Conservation (phyloP, 108 stramenopile genomes). For the Cyclostephanos tholiformis region DNA sequence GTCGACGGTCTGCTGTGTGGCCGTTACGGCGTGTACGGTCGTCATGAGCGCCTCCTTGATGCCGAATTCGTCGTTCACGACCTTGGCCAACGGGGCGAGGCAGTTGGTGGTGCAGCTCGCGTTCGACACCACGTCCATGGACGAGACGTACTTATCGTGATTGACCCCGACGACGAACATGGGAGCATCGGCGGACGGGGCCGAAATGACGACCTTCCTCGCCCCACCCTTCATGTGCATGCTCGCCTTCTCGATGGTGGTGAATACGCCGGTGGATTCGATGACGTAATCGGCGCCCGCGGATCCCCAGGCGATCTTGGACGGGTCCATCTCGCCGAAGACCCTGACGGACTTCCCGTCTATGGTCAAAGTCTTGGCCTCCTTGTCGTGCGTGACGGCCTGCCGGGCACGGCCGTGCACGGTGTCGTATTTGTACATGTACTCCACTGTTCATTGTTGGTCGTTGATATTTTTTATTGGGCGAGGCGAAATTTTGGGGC, state of each 20-base stretch:
- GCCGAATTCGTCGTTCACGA: constrained; percentile 97
- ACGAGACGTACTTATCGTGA: constrained; percentile 81
- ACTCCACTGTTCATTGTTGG: constrained; percentile 43
- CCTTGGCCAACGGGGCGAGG: constrained; percentile 97
- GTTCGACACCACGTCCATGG: constrained; percentile 98
- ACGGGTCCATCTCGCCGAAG: constrained; percentile 93
- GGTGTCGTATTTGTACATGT: constrained; percentile 92
- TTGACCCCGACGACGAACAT: constrained; percentile 99
- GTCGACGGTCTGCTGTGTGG: constrained; percentile 98
- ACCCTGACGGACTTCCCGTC: constrained; percentile 86
- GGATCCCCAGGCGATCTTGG: constrained; percentile 92
- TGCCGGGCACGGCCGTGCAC: constrained; percentile 86
- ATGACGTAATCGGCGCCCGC: constrained; percentile 95
- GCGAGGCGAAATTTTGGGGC: no score
- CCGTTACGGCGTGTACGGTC: constrained; percentile 98
- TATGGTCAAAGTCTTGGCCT: constrained; percentile 62
- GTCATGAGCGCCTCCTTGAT: constrained; percentile 98
- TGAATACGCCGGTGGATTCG: constrained; percentile 97
- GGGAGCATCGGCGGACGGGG: constrained; percentile 95
- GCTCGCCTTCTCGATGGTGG: constrained; percentile 78
- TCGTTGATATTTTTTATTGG: neutral
- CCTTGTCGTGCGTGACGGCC: constrained; percentile 66
- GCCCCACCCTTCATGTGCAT: constrained; percentile 92
- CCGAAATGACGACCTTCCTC: constrained; percentile 98
- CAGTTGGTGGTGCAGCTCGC: constrained; percentile 99